These are phyloP conservation scores for Aaosphaeria pasadenensis DNA, from an alignment of 2,329 filamentous ascomycete genomes.

Conservation along the genomic window DNA sequence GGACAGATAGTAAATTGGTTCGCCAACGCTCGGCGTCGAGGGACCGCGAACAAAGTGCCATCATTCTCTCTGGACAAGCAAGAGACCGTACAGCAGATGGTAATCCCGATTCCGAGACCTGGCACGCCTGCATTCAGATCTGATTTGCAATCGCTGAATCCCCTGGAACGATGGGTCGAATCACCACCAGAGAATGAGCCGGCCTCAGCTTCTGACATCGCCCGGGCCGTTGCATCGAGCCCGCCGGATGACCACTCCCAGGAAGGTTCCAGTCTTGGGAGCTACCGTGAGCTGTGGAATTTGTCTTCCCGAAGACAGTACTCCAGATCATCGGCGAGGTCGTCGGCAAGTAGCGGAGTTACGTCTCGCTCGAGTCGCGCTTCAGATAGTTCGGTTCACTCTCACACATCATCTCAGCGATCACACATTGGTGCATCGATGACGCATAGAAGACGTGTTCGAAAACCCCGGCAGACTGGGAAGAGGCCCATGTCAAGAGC, in stretches of 20 bases:
- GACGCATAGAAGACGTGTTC: neutral
- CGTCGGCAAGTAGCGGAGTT: neutral
- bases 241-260: neutral
- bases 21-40: constrained; percentile 1
- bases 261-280: neutral
- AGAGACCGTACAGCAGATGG: neutral
- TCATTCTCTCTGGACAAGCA: neutral
- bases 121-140: neutral
- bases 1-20: constrained; percentile 1
- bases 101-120: neutral
- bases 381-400: neutral
- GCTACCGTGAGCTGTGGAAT: neutral
- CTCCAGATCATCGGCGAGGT: neutral
- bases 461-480: neutral
- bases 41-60: neutral
- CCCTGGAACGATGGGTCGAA: constrained; percentile 1
- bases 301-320: neutral
- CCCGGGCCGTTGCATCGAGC: neutral
- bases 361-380: neutral
- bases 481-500: neutral
- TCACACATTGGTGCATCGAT: neutral
- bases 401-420: neutral
- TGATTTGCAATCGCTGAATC: neutral
- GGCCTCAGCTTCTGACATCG: neutral
- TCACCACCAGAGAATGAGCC: constrained; percentile 3